A percentile compares a stretch with the other conserved stretches of the same genome.
Evolutionary conservation across 306 rosid species (phyloP).

Genomic region (Lablab purpureus): DNA sequence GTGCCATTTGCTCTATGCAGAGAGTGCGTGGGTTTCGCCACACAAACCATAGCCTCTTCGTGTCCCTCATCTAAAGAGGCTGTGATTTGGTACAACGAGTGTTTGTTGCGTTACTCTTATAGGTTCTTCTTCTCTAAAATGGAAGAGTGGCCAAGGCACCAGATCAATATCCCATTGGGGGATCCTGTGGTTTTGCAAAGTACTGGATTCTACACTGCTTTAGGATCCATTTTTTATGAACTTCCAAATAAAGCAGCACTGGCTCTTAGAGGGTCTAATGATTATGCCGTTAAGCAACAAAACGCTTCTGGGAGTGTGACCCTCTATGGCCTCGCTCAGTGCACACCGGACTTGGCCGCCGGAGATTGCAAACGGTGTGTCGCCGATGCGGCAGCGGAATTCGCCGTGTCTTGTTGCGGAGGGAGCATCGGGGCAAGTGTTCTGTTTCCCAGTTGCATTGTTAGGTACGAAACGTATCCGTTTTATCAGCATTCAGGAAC

Average conservation of each 20-base stretch:
- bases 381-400: slow-evolving; percentile 38
- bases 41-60: slow-evolving; percentile 11
- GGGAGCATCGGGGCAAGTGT: slow-evolving; percentile 54
- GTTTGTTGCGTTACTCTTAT: slow-evolving; percentile 52
- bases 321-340: slow-evolving; percentile 57
- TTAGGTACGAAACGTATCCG: slow-evolving; percentile 54
- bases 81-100: slow-evolving; percentile 60
- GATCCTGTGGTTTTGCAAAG: slow-evolving; percentile 47
- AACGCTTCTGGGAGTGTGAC: slow-evolving; percentile 26
- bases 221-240: slow-evolving; percentile 38
- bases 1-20: slow-evolving; percentile 51
- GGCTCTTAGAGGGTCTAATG: slow-evolving; percentile 16
- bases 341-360: slow-evolving; percentile 54
- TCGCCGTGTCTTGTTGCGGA: slow-evolving; percentile 49
- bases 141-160: slow-evolving; percentile 47
- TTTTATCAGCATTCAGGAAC: slow-evolving; percentile 53
- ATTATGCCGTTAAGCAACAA: slow-evolving; percentile 47
- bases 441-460: slow-evolving; percentile 53
- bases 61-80: slow-evolving; percentile 49
- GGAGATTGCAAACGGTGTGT: slow-evolving; percentile 47
- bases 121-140: slow-evolving; percentile 42
- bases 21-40: slow-evolving; percentile 55
- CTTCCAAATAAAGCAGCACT: slow-evolving; percentile 41
- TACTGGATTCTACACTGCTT: slow-evolving; percentile 37
- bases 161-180: slow-evolving; percentile 51